Conservation (phyloP, 2,329 filamentous ascomycete genomes). For the Trichoderma sp. region DNA sequence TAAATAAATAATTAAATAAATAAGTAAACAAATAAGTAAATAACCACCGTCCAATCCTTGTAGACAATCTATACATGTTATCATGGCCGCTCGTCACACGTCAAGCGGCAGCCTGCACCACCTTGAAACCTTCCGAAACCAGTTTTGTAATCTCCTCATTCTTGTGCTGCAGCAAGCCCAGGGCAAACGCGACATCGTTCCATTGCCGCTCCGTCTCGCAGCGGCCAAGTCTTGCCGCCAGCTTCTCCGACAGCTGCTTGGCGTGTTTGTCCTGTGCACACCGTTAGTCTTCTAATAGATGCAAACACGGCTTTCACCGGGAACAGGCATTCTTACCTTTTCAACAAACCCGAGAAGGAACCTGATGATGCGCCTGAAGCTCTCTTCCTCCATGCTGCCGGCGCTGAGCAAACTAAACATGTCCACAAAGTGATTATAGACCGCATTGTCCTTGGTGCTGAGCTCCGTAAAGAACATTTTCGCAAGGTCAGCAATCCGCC, state of each 20-base stretch:
- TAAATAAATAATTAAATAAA: neutral
- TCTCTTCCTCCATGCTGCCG: conserved; percentile 79
- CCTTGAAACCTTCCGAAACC: conserved; percentile 70
- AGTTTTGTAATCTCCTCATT: conserved; percentile 83
- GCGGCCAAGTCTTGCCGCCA: conserved; percentile 77
- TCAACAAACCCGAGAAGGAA: conserved; percentile 96
- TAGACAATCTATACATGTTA: neutral
- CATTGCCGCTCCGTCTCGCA: conserved; percentile 94
- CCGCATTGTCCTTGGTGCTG: conserved; percentile 95
- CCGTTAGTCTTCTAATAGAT: neutral
- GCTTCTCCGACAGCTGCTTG: conserved; percentile 86
- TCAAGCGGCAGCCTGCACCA: conserved; percentile 61
- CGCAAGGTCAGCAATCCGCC: conserved; percentile 86
- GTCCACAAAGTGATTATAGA: conserved; percentile 99
- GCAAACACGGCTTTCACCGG: neutral
- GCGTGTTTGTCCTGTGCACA: conserved; percentile 85
- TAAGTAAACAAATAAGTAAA: neutral
- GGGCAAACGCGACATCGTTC: conserved; percentile 93
- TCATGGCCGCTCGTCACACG: neutral
- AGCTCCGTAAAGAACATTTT: conserved; percentile 99
- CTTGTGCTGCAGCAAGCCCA: conserved; percentile 87
- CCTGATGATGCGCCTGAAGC: conserved; percentile 80
- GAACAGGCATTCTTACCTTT: conserved; percentile 61
- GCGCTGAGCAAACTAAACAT: conserved; percentile 94
- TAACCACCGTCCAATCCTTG: neutral